Base-by-base conservation (phyloP, 2,329 filamentous ascomycete species). In the Xylaria sp. region DNA sequence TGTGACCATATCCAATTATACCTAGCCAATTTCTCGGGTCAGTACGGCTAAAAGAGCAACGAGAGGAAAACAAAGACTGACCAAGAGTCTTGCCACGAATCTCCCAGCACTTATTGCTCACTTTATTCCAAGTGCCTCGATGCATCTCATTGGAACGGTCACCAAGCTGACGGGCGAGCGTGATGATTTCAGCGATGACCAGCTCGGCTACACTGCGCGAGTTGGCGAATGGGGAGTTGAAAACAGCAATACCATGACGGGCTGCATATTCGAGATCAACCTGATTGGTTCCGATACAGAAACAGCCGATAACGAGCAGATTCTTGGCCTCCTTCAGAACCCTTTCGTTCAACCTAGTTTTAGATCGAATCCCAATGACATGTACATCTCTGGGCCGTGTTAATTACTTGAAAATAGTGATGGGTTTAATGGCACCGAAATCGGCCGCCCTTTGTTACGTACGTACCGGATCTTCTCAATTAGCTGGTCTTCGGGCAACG, bases 171-270 rank as follows among this genome's bases (percentile, higher is more conserved):
- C 96, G 91, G 26, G 96, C 96, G 63, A 99, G 90, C 46, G 87
- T 85, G 77, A 99, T 97, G 78, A 99, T 94, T 82, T 97, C 95
- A 63, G 86, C 92, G 79, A 99, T 97, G 75, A 98, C 94, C 65
- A 98, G 86, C 84, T 99, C 96, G 65, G 96, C 96, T 60, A 99
- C 96, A 79, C 93, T 97, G 80, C 96, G 92, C 9, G 95, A 98
- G 83, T 99, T 99, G 83, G 93, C 94, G 83, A 99, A 99, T 1
- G 96, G 96, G 54, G 96, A 98, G 84, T 99, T 99, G 89, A 99
- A 99, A 72, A 99, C 96, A 42, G 94, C 94, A 79, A 98, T 97
- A 73, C 96, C 94, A 78, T 92, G 89, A 74, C 87, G 86, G 57
- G 93, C 93, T 36, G 94, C 93, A 78, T 89, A 95, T 70, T 93